A percentile compares a stretch with the other conserved stretches of the same genome.
These are phyloP conservation scores for Colletotrichum paranaense DNA, from an alignment of 2,329 filamentous ascomycete genomes.

Conservation along the genomic window DNA sequence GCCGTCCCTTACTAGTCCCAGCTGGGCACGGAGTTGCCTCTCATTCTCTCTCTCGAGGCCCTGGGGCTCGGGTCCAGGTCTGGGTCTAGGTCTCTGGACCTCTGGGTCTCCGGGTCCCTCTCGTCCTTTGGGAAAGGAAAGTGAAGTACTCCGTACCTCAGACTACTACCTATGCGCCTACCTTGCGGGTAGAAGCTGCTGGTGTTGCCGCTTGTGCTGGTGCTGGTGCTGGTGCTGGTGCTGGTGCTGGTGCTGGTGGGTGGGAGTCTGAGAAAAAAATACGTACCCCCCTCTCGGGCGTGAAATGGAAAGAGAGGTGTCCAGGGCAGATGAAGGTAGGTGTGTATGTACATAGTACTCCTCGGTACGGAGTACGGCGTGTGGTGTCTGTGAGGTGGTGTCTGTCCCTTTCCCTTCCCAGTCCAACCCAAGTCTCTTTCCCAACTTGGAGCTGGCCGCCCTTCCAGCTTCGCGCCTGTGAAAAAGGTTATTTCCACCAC, in stretches of 20 bases:
- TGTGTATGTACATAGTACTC: neutral
- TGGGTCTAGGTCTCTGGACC: neutral
- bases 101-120: slow-evolving; percentile 7
- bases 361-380: neutral
- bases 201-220: too few species aligned
- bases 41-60: neutral
- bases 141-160: too few species aligned
- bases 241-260: neutral
- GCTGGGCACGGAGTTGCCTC: slow-evolving; percentile 11
- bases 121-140: neutral
- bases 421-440: slow-evolving; percentile 35
- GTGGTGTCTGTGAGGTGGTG: neutral
- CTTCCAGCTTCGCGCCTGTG: slow-evolving; percentile 51
- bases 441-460: slow-evolving; percentile 47
- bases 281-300: neutral
- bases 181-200: too few species aligned
- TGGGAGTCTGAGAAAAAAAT: neutral
- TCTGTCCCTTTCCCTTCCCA: slow-evolving; percentile 39
- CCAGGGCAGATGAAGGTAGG: neutral
- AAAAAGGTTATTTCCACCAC: slow-evolving; percentile 49
- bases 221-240: too few species aligned
- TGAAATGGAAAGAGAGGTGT: neutral
- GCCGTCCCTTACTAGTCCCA: slow-evolving; percentile 14
- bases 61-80: slow-evolving; percentile 2
- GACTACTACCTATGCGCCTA: too few species aligned